Conservation (phyloP, 768 basidiomycete genomes). For the Trametes maxima region DNA sequence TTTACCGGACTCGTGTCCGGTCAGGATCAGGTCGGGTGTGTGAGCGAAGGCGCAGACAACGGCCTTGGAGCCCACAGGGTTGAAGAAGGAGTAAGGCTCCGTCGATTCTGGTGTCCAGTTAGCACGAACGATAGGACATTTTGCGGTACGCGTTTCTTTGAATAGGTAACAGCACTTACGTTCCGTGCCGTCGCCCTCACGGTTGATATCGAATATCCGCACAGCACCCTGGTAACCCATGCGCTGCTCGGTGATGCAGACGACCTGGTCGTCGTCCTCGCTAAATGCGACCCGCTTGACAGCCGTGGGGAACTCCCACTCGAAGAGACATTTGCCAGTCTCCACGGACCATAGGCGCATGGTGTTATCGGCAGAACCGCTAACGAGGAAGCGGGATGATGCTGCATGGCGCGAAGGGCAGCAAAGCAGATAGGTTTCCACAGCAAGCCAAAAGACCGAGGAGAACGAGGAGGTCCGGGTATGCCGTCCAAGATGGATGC, state of each 20-base stretch:
- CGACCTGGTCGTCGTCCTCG: constrained; percentile 78
- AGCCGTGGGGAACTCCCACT: constrained; percentile 98
- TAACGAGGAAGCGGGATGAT: constrained; percentile 82
- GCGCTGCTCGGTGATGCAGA: constrained; percentile 96
- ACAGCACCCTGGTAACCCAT: constrained; percentile 93
- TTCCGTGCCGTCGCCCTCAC: constrained; percentile 75
- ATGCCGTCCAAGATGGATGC: not conserved
- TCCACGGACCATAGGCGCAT: constrained; percentile 89
- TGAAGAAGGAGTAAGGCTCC: constrained; percentile 79
- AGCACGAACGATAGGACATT: not conserved
- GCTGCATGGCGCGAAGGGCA: constrained; percentile 46
- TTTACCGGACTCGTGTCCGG: constrained; percentile 97
- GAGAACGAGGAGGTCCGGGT: not conserved
- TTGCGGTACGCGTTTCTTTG: not conserved
- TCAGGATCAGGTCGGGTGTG: constrained; percentile 76
- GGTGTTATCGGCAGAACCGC: constrained; percentile 93
- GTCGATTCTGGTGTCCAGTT: constrained; percentile 55
- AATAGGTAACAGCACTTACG: constrained; percentile 55
- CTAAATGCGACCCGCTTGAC: constrained; percentile 95
- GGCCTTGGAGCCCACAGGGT: constrained; percentile 92
- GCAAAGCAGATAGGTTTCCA: not conserved
- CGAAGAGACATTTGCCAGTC: constrained; percentile 89
- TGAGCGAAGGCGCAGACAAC: constrained; percentile 93
- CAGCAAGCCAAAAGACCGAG: not conserved
- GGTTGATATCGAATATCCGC: constrained; percentile 85